Percentiles rank a stretch among this genome's conserved stretches.
phyloP scores from a whole-genome alignment of 805 yeast species.

The Candida takata region DNA sequence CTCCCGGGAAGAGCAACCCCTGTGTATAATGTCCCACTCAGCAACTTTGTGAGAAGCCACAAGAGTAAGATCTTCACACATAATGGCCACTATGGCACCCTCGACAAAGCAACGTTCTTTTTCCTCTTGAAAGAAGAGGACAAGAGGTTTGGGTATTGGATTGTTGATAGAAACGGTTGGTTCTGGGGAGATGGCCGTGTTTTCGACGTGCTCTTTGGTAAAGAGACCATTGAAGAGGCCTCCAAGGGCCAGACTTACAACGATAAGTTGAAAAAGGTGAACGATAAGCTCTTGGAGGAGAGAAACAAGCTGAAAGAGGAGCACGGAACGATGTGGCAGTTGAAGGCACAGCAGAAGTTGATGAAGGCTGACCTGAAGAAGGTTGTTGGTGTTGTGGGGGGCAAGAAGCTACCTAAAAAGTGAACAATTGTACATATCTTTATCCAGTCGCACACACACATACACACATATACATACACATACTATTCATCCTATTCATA shows the following conservation, averaged over 20 bases:
- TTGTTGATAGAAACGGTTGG: conserved; percentile 76
- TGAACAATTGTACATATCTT: too few species aligned
- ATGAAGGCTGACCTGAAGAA: conserved; percentile 17
- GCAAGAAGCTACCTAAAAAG: not conserved
- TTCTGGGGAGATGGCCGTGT: conserved; percentile 92
- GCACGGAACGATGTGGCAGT: conserved; percentile 20
- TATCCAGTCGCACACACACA: too few species aligned
- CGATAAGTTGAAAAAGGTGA: conserved; percentile 18
- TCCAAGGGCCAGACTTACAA: conserved; percentile 32
- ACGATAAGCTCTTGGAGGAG: conserved; percentile 15
- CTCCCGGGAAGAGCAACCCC: conserved; percentile 71
- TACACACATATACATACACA: too few species aligned
- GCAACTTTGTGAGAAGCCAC: conserved; percentile 45
- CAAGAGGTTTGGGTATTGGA: conserved; percentile 50
- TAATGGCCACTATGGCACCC: conserved; percentile 81
- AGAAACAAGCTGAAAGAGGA: conserved; percentile 15
- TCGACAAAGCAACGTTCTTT: conserved; percentile 67
- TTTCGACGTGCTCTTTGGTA: conserved; percentile 74
- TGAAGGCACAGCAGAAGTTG: conserved; percentile 16
- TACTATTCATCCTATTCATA: too few species aligned
- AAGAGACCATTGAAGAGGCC: conserved; percentile 69
- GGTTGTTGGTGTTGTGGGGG: conserved; percentile 13
- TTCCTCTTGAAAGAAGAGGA: conserved; percentile 60
- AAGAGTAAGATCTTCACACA: conserved; percentile 75
- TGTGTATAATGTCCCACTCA: conserved; percentile 58